These are phyloP conservation scores for Yueomyces sp. DNA, from an alignment of 1,139 yeast genomes.

Conservation along the genomic window DNA sequence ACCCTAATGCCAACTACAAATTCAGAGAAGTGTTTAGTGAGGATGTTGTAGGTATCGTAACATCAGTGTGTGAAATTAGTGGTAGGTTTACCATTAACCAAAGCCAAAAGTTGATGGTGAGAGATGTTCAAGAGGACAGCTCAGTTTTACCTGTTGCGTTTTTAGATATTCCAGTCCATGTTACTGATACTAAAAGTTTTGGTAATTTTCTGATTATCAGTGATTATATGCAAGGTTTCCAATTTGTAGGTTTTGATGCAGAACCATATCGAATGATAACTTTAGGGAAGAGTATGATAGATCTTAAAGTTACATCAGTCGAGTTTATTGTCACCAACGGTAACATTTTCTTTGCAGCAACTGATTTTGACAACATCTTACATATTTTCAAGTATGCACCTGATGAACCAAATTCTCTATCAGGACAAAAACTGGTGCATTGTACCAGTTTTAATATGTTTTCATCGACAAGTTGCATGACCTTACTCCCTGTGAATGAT, in stretches of 20 bases:
- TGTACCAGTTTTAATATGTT: constrained; percentile 64
- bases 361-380: constrained; percentile 58
- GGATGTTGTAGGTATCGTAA: constrained; percentile 74
- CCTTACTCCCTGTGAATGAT: constrained; percentile 34
- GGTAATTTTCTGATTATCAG: constrained; percentile 72
- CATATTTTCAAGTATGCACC: constrained; percentile 85
- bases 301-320: constrained; percentile 44
- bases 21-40: constrained; percentile 68
- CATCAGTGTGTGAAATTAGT: constrained; percentile 65
- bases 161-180: constrained; percentile 68
- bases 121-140: constrained; percentile 55
- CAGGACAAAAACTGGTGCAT: constrained; percentile 66
- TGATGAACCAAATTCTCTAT: constrained; percentile 70
- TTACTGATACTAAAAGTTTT: constrained; percentile 69
- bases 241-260: constrained; percentile 84
- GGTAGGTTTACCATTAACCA: constrained; percentile 80
- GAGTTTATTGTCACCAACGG: constrained; percentile 68
- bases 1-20: constrained; percentile 73
- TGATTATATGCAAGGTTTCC: constrained; percentile 68
- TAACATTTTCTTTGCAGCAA: constrained; percentile 51
- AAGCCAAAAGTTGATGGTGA: constrained; percentile 73
- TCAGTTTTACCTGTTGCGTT: constrained; percentile 70
- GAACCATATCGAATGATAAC: constrained; percentile 83
- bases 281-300: constrained; percentile 62
- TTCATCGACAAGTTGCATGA: constrained; percentile 46